Conservation (phyloP, 306 rosid genomes). For the Sophora flavescens region DNA sequence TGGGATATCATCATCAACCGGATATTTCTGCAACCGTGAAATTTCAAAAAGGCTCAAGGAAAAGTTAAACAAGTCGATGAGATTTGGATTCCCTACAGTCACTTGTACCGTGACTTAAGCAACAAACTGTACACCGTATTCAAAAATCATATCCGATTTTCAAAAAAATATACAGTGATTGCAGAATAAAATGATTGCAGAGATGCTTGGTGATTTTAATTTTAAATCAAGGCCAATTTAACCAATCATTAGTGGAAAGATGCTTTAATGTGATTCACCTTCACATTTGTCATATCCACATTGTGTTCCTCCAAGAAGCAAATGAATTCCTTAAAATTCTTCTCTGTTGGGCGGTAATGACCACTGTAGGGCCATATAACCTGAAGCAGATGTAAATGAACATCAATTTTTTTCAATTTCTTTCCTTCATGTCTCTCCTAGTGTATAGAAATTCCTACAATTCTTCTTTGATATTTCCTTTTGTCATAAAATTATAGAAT, state of each 20-base stretch:
- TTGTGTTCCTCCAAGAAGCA: slow-evolving; percentile 70
- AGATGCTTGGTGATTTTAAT: slow-evolving; percentile 14
- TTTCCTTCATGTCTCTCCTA: neutral
- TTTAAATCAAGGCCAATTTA: neutral
- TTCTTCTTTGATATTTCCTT: slow-evolving; percentile 4
- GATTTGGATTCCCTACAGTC: neutral
- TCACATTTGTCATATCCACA: slow-evolving; percentile 77
- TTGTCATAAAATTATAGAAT: neutral
- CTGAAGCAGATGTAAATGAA: slow-evolving; percentile 52
- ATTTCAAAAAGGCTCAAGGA: neutral
- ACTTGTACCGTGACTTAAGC: too few species aligned
- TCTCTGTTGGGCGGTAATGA: slow-evolving; percentile 81
- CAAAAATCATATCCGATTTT: too few species aligned
- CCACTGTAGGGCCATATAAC: slow-evolving; percentile 94
- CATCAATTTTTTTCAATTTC: neutral
- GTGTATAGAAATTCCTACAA: slow-evolving; percentile 14
- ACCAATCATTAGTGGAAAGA: neutral
- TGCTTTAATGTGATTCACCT: slow-evolving; percentile 55
- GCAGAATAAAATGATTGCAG: too few species aligned
- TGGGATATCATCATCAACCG: slow-evolving; percentile 75
- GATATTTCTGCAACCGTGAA: slow-evolving; percentile 56
- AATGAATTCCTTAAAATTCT: slow-evolving; percentile 68
- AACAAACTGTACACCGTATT: too few species aligned
- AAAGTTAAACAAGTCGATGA: neutral
- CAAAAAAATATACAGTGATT: too few species aligned